Percentiles rank a stretch among this genome's conserved stretches.
Conservation (phyloP, 2,329 filamentous ascomycete genomes). For the Fusarium sp. region DNA sequence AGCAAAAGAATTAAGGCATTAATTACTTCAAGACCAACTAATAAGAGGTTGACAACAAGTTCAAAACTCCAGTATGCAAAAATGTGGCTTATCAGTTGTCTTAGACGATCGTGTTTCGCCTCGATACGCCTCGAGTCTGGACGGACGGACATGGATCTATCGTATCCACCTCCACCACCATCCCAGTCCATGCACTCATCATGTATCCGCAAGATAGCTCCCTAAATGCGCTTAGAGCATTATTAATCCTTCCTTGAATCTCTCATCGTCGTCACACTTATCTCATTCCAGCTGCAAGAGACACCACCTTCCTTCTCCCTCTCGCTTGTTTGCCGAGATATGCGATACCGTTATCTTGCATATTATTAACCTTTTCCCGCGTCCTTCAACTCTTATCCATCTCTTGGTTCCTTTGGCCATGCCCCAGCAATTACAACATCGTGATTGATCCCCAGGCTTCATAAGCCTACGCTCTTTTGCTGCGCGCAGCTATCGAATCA, state of each 20-base stretch:
- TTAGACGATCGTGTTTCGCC: constrained; percentile 31
- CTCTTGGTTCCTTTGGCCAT: constrained; percentile 25
- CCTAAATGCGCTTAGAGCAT: constrained; percentile 29
- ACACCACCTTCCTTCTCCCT: constrained; percentile 11
- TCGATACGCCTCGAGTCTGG: constrained; percentile 1
- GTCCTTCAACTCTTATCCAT: constrained; percentile 7
- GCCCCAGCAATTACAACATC: constrained; percentile 18
- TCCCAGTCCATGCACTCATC: constrained; percentile 41
- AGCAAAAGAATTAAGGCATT: background rate
- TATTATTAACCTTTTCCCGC: background rate
- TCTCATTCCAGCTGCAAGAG: constrained; percentile 36
- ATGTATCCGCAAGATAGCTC: constrained; percentile 36
- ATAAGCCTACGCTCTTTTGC: constrained; percentile 19
- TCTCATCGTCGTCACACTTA: constrained; percentile 40
- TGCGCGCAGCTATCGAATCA: constrained; percentile 16
- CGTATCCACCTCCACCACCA: constrained; percentile 42
- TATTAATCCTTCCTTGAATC: constrained; percentile 39
- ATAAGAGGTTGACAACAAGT: constrained; percentile 12
- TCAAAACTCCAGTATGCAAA: background rate
- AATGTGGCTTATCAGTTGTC: constrained; percentile 7
- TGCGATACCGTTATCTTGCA: constrained; percentile 8
- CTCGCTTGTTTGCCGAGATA: constrained; percentile 31
- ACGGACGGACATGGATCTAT: constrained; percentile 12
- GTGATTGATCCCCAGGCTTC: constrained; percentile 30
- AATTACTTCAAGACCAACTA: background rate